Evolutionary conservation across 2,329 filamentous ascomycete genomes (phyloP).

Genomic region (Xylaria sp.): DNA sequence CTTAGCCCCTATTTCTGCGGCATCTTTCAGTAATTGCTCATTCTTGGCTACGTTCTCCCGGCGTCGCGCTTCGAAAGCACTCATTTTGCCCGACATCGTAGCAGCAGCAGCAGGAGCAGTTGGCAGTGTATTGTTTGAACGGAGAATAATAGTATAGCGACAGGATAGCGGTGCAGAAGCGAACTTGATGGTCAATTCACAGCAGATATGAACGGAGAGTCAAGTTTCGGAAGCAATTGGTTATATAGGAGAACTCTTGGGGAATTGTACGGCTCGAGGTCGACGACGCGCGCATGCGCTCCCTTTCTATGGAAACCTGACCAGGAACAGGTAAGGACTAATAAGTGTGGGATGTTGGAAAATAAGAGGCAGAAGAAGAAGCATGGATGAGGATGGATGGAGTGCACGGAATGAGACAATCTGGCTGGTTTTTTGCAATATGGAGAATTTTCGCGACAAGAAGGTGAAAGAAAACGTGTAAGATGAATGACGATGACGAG

Average conservation of each 20-base stretch:
- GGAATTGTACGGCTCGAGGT: background rate
- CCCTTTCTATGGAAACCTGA: no score
- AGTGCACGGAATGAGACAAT: no score
- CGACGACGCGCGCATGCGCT: background rate
- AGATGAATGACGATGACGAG: conserved; percentile 8
- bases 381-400: no score
- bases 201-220: background rate
- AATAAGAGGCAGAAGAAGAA: background rate
- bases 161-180: no score
- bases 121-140: no score
- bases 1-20: conserved; percentile 65
- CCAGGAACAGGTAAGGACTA: background rate
- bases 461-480: conserved; percentile 5
- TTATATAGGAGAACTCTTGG: background rate
- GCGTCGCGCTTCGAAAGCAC: conserved; percentile 79
- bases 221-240: background rate
- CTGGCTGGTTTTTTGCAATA: no score
- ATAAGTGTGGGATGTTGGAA: background rate
- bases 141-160: no score
- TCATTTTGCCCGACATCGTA: conserved; percentile 46
- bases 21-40: conserved; percentile 66
- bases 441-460: background rate
- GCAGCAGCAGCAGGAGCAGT: no score
- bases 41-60: conserved; percentile 87
- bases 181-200: background rate